Conservation (phyloP, 2,329 filamentous ascomycete species). For the Sphaceloma murrayae region DNA sequence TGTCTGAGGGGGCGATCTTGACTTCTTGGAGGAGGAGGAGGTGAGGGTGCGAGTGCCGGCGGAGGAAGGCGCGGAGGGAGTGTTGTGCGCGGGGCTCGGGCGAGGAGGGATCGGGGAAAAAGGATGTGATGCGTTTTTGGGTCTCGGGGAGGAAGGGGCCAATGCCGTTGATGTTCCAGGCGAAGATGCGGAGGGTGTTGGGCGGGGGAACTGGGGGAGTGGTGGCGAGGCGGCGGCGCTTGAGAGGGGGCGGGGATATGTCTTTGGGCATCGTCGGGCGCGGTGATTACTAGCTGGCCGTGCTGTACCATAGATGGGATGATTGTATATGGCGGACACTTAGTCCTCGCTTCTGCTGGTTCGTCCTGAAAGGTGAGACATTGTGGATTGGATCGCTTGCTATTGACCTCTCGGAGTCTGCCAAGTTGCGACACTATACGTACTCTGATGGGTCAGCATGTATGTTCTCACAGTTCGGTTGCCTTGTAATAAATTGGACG, state of each 20-base stretch:
- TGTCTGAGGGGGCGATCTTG: slow-evolving; percentile 37
- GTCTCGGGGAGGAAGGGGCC: slow-evolving; percentile 29
- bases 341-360: too few relatives aligned
- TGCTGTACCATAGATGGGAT: too few relatives aligned
- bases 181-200: slow-evolving; percentile 31
- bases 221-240: slow-evolving; percentile 21
- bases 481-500: too few relatives aligned
- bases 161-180: slow-evolving; percentile 44
- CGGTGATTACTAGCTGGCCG: too few relatives aligned
- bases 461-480: too few relatives aligned
- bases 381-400: too few relatives aligned
- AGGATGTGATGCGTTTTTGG: slow-evolving; percentile 34
- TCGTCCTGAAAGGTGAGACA: too few relatives aligned
- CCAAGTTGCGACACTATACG: too few relatives aligned
- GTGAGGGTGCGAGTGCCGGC: slow-evolving; percentile 37
- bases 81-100: slow-evolving; percentile 17
- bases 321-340: too few relatives aligned
- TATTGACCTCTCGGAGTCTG: too few relatives aligned
- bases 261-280: neutral
- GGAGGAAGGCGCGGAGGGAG: slow-evolving; percentile 36
- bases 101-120: slow-evolving; percentile 25
- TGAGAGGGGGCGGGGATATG: slow-evolving; percentile 28
- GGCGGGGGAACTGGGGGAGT: neutral
- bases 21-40: slow-evolving; percentile 43
- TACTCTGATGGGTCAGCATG: too few relatives aligned